These are phyloP conservation scores for Mycena venus DNA, from an alignment of 768 basidiomycete genomes.

Conservation along the genomic window DNA sequence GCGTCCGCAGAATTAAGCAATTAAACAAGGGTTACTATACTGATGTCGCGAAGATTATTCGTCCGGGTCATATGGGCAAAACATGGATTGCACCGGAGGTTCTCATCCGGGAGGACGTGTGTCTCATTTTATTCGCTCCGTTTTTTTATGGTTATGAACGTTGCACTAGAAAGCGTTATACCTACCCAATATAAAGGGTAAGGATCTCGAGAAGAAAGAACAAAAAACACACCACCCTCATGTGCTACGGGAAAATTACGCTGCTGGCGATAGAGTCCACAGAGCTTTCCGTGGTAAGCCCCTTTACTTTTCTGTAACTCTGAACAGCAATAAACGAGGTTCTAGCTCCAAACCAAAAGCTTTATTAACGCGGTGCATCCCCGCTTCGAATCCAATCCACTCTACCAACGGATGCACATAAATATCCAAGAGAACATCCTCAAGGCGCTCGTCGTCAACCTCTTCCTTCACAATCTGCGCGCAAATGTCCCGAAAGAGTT, in stretches of 20 bases:
- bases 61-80: slow-evolving; percentile 86
- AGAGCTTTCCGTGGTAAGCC: slow-evolving; percentile 85
- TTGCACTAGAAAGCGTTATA: slow-evolving; percentile 85
- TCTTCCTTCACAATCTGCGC: slow-evolving; percentile 85
- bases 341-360: slow-evolving; percentile 82
- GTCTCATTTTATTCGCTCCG: slow-evolving; percentile 43
- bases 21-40: slow-evolving; percentile 88
- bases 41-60: slow-evolving; percentile 82
- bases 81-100: slow-evolving; percentile 93
- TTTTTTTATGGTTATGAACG: neutral
- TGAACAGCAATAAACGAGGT: slow-evolving; percentile 1
- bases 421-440: slow-evolving; percentile 96
- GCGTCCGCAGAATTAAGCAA: slow-evolving; percentile 57
- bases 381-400: slow-evolving; percentile 65
- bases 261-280: slow-evolving; percentile 88
- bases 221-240: slow-evolving; percentile 80
- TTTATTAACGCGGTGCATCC: slow-evolving; percentile 72
- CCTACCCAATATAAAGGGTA: slow-evolving; percentile 89
- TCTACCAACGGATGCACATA: slow-evolving; percentile 84
- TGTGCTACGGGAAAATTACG: slow-evolving; percentile 83
- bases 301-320: neutral
- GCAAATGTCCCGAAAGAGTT: slow-evolving; percentile 71
- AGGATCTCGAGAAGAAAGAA: slow-evolving; percentile 66
- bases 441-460: slow-evolving; percentile 89
- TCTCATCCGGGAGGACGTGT: slow-evolving; percentile 90